Evolutionary conservation across 257 asterid species (phyloP).

Genomic region (Lycium ferocissimum): DNA sequence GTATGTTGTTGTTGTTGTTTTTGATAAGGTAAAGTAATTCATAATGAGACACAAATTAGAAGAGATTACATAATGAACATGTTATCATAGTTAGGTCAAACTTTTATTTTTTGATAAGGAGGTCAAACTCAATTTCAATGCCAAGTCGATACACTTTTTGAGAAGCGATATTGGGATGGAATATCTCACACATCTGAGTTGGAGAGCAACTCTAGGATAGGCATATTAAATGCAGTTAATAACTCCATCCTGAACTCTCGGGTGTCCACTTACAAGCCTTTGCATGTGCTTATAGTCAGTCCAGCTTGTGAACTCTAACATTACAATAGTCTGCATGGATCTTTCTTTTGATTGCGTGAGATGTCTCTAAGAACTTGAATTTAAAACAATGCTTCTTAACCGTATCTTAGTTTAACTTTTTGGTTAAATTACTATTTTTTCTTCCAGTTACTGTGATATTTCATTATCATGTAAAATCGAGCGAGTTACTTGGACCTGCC

Average conservation of each 20-base stretch:
- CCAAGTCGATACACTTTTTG: not conserved
- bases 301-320: not conserved
- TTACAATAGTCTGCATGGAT: not conserved
- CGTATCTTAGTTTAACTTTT: not conserved
- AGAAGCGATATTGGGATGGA: constrained; percentile 1
- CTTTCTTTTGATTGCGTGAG: not conserved
- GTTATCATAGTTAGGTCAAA: not conserved
- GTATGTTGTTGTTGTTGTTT: no score
- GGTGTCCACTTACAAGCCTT: not conserved
- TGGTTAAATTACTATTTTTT: no score
- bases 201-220: not conserved
- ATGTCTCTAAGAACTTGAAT: not conserved
- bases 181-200: not conserved
- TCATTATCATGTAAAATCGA: no score
- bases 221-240: not conserved
- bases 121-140: not conserved
- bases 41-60: constrained; percentile 4
- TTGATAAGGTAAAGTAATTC: constrained; percentile 1
- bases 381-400: not conserved
- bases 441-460: no score
- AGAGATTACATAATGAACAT: not conserved
- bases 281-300: not conserved
- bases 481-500: no score
- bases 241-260: not conserved
- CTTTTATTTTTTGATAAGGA: not conserved